Base-by-base conservation (phyloP, 495 filamentous ascomycete species). In the Immersiella caudata region DNA sequence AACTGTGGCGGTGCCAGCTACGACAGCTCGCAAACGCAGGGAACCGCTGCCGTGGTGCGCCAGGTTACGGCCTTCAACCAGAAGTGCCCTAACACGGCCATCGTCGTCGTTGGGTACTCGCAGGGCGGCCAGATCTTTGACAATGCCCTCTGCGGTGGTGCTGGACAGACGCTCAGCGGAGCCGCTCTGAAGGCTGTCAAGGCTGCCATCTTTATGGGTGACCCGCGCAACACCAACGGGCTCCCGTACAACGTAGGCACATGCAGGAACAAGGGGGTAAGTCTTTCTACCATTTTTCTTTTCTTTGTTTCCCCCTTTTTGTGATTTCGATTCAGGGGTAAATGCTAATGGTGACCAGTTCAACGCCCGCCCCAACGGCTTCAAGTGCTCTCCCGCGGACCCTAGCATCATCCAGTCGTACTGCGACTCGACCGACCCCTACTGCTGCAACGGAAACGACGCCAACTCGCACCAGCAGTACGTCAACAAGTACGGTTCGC, bases 391-490 rank as follows among this genome's bases (percentile, higher is more conserved):
- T 11, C 81, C 84, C 8, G 76, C 74, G 14, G 68, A 61, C 68
- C 73, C 70, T 33, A 71, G 66, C 68, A 86, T 83, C 73, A 83
- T 89, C 62, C 74, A 88, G 75, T 85, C 80, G 12, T 89, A 89
- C 80, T 89, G 87, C 74, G 87, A 89, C 75, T 71, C 83, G 25
- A 67, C 84, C 6, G 87, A 89, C 74, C 87, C 87, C 11, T 88
- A 87, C 75, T 89, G 87, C 81, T 88, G 86, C 79, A 87, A 82
- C 56, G 87, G 87, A 61, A 88, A 75, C 74, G 76, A 88, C 69
- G 79, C 79, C 6, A 79, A 79, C 63, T 81, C 81, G 6, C 87
- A 89, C 73, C 81, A 88, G 73, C 81, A 83, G 12, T 89, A 89
- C 67, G 86, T 82, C 36, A 74, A 72, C 60, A 82, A 85, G 70